phyloP scores from a whole-genome alignment of 1,139 yeast genomes.

The Kodamaea sp. region DNA sequence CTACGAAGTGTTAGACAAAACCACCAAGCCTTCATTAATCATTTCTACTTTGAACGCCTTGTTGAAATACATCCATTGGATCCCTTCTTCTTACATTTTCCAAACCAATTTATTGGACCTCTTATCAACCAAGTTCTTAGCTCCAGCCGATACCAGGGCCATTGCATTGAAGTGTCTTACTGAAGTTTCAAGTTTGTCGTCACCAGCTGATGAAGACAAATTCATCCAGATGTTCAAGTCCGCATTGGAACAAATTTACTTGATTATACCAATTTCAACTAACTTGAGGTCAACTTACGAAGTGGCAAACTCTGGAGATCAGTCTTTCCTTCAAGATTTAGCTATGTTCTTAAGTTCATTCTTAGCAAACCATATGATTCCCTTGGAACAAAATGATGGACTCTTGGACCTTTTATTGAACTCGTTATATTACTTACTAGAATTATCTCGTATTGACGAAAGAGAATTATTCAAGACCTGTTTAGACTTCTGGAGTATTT shows the following conservation, averaged over 20 bases:
- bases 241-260: constrained; percentile 69
- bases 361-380: constrained; percentile 69
- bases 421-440: constrained; percentile 79
- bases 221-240: constrained; percentile 71
- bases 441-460: constrained; percentile 88
- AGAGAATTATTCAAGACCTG: constrained; percentile 94
- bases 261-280: constrained; percentile 72
- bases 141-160: constrained; percentile 79
- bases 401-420: constrained; percentile 62
- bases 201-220: constrained; percentile 65
- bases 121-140: constrained; percentile 73
- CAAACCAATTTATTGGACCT: constrained; percentile 78
- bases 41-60: constrained; percentile 84
- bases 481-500: constrained; percentile 88
- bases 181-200: constrained; percentile 73
- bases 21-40: constrained; percentile 77
- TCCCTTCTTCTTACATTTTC: constrained; percentile 85
- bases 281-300: constrained; percentile 75
- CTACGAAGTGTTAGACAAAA: constrained; percentile 88
- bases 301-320: constrained; percentile 79
- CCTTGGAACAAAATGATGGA: constrained; percentile 67
- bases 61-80: constrained; percentile 89
- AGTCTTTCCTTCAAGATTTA: constrained; percentile 91
- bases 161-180: constrained; percentile 88
- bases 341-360: constrained; percentile 92